Evolutionary conservation across 2,329 filamentous ascomycete genomes (phyloP).

Genomic region (Chaetomium globosum): DNA sequence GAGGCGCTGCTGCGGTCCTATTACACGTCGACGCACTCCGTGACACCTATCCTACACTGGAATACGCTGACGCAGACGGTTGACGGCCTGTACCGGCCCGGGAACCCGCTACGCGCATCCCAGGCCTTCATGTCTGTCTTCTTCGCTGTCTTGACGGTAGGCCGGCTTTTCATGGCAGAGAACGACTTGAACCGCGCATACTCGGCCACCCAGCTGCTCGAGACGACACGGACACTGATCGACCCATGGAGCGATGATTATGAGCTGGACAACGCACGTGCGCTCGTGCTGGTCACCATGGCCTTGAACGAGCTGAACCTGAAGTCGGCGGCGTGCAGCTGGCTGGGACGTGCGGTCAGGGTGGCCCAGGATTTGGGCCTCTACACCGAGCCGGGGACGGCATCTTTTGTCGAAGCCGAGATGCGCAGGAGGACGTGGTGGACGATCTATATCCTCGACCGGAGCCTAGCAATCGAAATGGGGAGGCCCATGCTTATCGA

Average conservation of each 20-base stretch:
- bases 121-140: slow-evolving; percentile 77
- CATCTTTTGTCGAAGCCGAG: slow-evolving; percentile 76
- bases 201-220: slow-evolving; percentile 66
- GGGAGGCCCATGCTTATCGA: slow-evolving; percentile 80
- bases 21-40: slow-evolving; percentile 73
- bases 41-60: slow-evolving; percentile 87
- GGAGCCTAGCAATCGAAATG: slow-evolving; percentile 76
- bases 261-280: slow-evolving; percentile 73
- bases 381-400: slow-evolving; percentile 72
- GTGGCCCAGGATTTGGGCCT: slow-evolving; percentile 83
- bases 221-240: slow-evolving; percentile 68
- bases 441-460: slow-evolving; percentile 87
- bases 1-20: slow-evolving; percentile 77
- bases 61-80: slow-evolving; percentile 76
- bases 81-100: slow-evolving; percentile 72
- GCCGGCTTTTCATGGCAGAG: slow-evolving; percentile 70
- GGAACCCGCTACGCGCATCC: slow-evolving; percentile 61
- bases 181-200: slow-evolving; percentile 57
- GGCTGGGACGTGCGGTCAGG: slow-evolving; percentile 77
- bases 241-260: slow-evolving; percentile 83
- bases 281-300: slow-evolving; percentile 72
- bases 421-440: slow-evolving; percentile 91
- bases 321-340: slow-evolving; percentile 82
- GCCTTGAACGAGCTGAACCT: slow-evolving; percentile 85
- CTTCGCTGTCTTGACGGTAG: slow-evolving; percentile 81